Percentiles rank a stretch among this genome's conserved stretches.
phyloP scores from a whole-genome alignment of 345 rosid genomes.

The Sapria himalayana region DNA sequence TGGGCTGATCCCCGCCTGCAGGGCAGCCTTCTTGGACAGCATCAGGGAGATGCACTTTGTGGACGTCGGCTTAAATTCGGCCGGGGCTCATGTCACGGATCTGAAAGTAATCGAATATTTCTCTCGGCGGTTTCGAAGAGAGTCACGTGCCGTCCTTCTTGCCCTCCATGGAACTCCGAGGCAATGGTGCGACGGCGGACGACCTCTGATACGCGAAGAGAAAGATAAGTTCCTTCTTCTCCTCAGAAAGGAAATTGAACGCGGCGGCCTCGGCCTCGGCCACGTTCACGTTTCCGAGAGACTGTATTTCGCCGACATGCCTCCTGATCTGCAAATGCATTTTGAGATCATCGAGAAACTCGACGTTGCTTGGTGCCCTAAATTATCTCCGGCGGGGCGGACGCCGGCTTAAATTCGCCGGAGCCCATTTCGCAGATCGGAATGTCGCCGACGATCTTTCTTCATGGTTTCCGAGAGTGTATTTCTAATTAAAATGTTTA shows the following conservation, averaged over 20 bases:
- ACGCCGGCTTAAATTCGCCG: too few relatives aligned
- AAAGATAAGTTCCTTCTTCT: conserved; percentile 33
- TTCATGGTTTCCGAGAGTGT: too few relatives aligned
- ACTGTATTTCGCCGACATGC: conserved; percentile 37
- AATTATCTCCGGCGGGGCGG: too few relatives aligned
- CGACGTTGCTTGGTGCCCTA: conserved; percentile 44
- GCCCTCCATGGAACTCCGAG: conserved; percentile 77
- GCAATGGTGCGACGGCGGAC: conserved; percentile 57
- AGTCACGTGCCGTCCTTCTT: conserved; percentile 18
- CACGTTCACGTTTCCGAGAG: conserved; percentile 33
- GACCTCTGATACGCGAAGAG: conserved; percentile 37
- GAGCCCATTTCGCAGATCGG: too few relatives aligned
- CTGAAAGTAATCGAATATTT: conserved; percentile 22
- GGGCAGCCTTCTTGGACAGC: conserved; percentile 33
- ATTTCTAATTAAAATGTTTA: too few relatives aligned
- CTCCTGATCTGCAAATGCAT: conserved; percentile 61
- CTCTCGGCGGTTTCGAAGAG: conserved; percentile 16
- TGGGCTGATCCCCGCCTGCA: too few relatives aligned
- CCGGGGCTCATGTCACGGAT: conserved; percentile 57
- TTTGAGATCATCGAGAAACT: conserved; percentile 50
- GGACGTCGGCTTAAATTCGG: conserved; percentile 62
- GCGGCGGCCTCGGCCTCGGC: conserved; percentile 17
- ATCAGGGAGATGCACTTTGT: conserved; percentile 49
- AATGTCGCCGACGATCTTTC: too few relatives aligned
- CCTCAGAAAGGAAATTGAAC: conserved; percentile 25